phyloP scores from a whole-genome alignment of 2,329 filamentous ascomycete genomes.

The Zymoseptoria passerinii region DNA sequence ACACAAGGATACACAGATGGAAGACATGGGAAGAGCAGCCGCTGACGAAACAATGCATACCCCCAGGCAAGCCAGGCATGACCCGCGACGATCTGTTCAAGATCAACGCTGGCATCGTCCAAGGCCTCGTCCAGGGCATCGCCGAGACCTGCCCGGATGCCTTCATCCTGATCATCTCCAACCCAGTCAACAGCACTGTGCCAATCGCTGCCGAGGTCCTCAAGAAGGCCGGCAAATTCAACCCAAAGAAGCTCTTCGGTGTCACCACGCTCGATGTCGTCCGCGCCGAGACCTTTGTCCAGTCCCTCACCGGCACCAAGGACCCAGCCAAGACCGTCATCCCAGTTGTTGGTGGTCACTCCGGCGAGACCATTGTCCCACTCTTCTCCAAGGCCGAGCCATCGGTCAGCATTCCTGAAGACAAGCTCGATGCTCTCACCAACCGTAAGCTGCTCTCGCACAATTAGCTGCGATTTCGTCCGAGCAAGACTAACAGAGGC shows the following conservation, averaged over 20 bases:
- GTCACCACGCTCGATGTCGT: slow-evolving; percentile 98
- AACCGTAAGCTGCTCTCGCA: slow-evolving; percentile 54
- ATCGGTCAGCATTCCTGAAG: slow-evolving; percentile 67
- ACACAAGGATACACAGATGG: slow-evolving; percentile 16
- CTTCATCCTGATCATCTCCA: slow-evolving; percentile 93
- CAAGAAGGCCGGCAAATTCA: slow-evolving; percentile 86
- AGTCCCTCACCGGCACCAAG: slow-evolving; percentile 71
- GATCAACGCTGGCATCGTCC: slow-evolving; percentile 97
- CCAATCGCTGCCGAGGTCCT: slow-evolving; percentile 96
- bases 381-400: slow-evolving; percentile 89
- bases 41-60: slow-evolving; percentile 2
- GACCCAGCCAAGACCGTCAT: slow-evolving; percentile 76
- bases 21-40: neutral
- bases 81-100: slow-evolving; percentile 99
- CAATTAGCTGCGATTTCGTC: neutral
- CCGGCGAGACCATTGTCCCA: slow-evolving; percentile 94
- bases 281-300: slow-evolving; percentile 93
- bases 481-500: slow-evolving; percentile 5
- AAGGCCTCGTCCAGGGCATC: slow-evolving; percentile 80
- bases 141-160: slow-evolving; percentile 87
- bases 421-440: slow-evolving; percentile 84
- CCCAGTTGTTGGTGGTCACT: slow-evolving; percentile 94
- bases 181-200: slow-evolving; percentile 98
- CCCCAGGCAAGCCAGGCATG: slow-evolving; percentile 93
- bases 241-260: slow-evolving; percentile 92